Conservation (phyloP, 768 basidiomycete genomes). For the Lactarius evosmus region DNA sequence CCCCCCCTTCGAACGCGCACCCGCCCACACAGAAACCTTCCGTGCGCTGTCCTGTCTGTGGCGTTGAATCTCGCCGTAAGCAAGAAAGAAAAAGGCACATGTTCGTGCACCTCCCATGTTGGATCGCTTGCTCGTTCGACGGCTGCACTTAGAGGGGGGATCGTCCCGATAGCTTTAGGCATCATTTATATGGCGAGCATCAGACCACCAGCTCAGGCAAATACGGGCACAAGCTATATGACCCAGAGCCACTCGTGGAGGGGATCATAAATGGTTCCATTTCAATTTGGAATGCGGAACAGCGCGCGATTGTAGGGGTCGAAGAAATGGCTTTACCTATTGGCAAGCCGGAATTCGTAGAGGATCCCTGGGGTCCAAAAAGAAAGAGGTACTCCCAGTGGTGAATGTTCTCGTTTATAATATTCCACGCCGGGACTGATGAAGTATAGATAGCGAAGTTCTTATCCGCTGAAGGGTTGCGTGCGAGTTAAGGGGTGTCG, state of each 20-base stretch:
- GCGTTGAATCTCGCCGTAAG: not conserved
- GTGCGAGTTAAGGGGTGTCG: too few relatives aligned
- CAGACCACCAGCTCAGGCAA: not conserved
- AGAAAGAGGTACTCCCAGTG: not conserved
- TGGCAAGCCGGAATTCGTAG: not conserved
- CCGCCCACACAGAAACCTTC: not conserved
- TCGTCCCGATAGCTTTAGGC: not conserved
- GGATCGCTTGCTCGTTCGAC: not conserved
- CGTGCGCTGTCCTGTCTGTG: not conserved
- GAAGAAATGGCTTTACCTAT: not conserved
- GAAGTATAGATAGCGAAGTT: not conserved
- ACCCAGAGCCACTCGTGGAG: conserved; percentile 1
- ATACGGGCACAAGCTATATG: not conserved
- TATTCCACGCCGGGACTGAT: not conserved
- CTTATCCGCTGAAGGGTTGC: too few relatives aligned
- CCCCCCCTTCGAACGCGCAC: not conserved
- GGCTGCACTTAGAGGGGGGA: conserved; percentile 16
- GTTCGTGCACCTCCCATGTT: not conserved
- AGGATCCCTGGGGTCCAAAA: not conserved
- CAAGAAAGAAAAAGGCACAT: conserved; percentile 8
- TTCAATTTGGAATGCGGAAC: not conserved
- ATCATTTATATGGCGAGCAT: not conserved
- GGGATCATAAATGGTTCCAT: not conserved
- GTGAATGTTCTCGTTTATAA: not conserved
- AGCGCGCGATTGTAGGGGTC: not conserved